Conservation (phyloP, 2,329 filamentous ascomycete genomes). For the Zasmidium angulare region DNA sequence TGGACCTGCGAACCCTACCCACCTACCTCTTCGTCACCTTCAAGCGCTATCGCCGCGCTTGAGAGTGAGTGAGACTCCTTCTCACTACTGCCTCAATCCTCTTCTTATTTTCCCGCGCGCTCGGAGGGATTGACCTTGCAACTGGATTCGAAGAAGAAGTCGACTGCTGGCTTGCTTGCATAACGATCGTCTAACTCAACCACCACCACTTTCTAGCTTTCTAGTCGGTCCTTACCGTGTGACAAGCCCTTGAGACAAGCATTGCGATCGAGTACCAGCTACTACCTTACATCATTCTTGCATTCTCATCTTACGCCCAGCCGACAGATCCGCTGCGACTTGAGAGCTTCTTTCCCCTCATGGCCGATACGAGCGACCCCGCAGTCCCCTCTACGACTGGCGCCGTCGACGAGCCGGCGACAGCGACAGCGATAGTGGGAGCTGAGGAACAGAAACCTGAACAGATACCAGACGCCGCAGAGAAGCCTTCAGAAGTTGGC, state of each 20-base stretch:
- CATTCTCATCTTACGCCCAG: background rate
- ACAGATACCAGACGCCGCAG: background rate
- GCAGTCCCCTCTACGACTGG: background rate
- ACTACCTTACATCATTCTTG: background rate
- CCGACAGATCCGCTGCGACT: background rate
- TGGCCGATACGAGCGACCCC: slow-evolving; percentile 7
- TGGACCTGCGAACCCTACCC: too few relatives aligned
- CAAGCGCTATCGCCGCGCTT: too few relatives aligned
- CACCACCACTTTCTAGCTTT: background rate
- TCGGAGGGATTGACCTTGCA: background rate
- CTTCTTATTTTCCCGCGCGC: background rate
- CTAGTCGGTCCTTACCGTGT: slow-evolving; percentile 3
- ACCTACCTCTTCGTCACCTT: too few relatives aligned
- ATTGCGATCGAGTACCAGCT: background rate
- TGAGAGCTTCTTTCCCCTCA: background rate
- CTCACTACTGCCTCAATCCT: too few relatives aligned
- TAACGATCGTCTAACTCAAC: background rate
- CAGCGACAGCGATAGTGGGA: background rate
- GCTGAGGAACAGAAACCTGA: background rate
- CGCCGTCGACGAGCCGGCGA: background rate
- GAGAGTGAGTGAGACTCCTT: too few relatives aligned
- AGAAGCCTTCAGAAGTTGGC: background rate
- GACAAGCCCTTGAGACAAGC: background rate
- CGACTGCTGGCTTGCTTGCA: background rate
- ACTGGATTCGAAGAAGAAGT: too few relatives aligned